Base-by-base conservation (phyloP, 208 protist genomes). In the Trypanosoma congolense region DNA sequence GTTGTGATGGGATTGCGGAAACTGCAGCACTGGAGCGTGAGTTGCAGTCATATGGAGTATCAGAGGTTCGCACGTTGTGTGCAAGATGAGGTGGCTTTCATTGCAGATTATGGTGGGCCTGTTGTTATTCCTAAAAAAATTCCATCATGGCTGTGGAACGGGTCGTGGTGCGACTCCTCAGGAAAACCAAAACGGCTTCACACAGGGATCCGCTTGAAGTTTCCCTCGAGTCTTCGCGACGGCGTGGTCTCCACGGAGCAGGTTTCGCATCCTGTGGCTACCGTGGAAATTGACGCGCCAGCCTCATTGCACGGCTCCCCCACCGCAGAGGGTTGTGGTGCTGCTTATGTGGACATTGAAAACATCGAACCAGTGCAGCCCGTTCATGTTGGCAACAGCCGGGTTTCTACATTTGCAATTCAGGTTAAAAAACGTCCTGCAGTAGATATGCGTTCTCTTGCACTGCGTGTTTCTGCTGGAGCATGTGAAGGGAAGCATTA, bases 1-100 rank as follows among this genome's bases (percentile, higher is more conserved):
- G 59, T 85, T 16, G 56, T 93, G 16, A 87, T 95, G 74, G 88
- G 70, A 2, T 59, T 95, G 28, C 70, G 88, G 5, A 90, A 88
- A 63, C 70, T 95, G 29, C 75, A 79, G 58, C 54, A 73, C 19
- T 95, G 87, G 84, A 71, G 80, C 43, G 43, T 70, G 9, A 62
- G 56, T 14, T 50, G 55, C 2, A 80, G 66, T 45, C 69, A 81
- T 49, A 46, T 56, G 53, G 83, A 95, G 65, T 90, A 88, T 53
- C 61, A 70, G 8, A 75, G 87, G 47, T 93, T 88, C 51, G 68
- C 77, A 30, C 24, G 36, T 12, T 49, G 52, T 16, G 64, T 59
- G 22, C 61, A 82, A n/a, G 82, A 93, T 56, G 86, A 89, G 53
- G 65, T 76, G 24, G 58, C 71, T 29, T 87, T 89, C 43, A 73